Conservation (phyloP, 129 eudicot species). For the Ambrosia trifida region DNA sequence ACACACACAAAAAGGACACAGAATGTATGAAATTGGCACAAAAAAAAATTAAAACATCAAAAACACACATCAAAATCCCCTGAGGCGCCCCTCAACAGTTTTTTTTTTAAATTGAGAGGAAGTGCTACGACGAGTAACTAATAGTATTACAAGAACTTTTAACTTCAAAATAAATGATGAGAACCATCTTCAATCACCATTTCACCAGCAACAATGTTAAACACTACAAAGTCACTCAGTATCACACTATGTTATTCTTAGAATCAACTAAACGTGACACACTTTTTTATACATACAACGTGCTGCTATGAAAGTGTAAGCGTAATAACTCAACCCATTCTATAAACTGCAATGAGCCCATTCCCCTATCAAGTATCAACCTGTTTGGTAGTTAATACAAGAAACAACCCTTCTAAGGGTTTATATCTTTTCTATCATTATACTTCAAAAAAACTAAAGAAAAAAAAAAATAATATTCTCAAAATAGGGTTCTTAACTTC, state of each 20-base stretch:
- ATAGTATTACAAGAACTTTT: too few relatives aligned
- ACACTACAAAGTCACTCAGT: slow-evolving; percentile 3
- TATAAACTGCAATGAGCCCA: neutral
- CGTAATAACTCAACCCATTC: neutral
- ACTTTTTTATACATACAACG: neutral
- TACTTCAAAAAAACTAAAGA: too few relatives aligned
- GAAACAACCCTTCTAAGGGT: neutral
- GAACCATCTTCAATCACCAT: neutral
- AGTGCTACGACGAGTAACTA: too few relatives aligned
- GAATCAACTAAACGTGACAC: neutral
- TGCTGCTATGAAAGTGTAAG: neutral
- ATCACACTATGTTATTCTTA: slow-evolving; percentile 1
- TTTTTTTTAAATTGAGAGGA: too few relatives aligned
- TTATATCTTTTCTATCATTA: neutral
- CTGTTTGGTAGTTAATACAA: neutral
- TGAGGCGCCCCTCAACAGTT: too few relatives aligned
- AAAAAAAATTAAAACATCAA: too few relatives aligned
- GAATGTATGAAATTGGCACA: too few relatives aligned
- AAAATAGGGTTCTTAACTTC: neutral
- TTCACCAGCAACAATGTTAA: neutral
- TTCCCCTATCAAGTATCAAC: neutral
- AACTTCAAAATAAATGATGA: neutral
- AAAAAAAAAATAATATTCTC: neutral
- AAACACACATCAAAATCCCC: too few relatives aligned
- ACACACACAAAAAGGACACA: too few relatives aligned